These are phyloP conservation scores for Arthrobotrys conoides DNA, from an alignment of 2,329 filamentous ascomycete genomes.

Conservation along the genomic window DNA sequence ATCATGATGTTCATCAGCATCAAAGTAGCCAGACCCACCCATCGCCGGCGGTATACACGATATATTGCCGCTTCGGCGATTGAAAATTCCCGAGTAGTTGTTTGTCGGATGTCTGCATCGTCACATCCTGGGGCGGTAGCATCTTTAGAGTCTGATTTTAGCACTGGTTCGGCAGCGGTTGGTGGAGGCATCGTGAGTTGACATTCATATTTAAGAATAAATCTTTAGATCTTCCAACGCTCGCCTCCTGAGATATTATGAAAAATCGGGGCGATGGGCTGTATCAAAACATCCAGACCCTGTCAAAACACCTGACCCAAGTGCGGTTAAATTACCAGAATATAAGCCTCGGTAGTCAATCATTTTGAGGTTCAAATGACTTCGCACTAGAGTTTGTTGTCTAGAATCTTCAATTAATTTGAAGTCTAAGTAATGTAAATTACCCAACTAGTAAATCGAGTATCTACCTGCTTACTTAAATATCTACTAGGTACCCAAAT, in stretches of 20 bases:
- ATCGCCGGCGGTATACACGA: conserved; percentile 84
- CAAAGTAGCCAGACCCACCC: conserved; percentile 87
- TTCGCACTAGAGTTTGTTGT: not conserved
- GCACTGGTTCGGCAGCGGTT: not conserved
- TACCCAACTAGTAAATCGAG: no score
- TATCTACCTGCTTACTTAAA: no score
- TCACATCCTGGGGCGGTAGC: not conserved
- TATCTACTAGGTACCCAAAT: no score
- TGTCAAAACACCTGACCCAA: conserved; percentile 1
- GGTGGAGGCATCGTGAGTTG: conserved; percentile 14
- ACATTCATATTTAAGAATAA: not conserved
- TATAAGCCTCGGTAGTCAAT: conserved; percentile 5
- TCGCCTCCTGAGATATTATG: not conserved
- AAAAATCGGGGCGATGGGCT: not conserved
- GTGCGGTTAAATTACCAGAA: conserved; percentile 10
- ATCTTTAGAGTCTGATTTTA: conserved; percentile 16
- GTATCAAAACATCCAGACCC: conserved; percentile 8
- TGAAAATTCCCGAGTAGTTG: conserved; percentile 4
- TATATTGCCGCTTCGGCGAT: conserved; percentile 65
- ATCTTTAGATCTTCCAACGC: not conserved
- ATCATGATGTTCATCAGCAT: conserved; percentile 91
- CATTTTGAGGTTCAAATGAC: not conserved
- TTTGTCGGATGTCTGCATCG: conserved; percentile 12
- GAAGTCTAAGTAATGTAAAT: no score
- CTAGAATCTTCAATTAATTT: no score